Percentiles rank a stretch among this genome's conserved stretches.
phyloP scores from a whole-genome alignment of 139 green algal genomes.

The Gonium pectorale region DNA sequence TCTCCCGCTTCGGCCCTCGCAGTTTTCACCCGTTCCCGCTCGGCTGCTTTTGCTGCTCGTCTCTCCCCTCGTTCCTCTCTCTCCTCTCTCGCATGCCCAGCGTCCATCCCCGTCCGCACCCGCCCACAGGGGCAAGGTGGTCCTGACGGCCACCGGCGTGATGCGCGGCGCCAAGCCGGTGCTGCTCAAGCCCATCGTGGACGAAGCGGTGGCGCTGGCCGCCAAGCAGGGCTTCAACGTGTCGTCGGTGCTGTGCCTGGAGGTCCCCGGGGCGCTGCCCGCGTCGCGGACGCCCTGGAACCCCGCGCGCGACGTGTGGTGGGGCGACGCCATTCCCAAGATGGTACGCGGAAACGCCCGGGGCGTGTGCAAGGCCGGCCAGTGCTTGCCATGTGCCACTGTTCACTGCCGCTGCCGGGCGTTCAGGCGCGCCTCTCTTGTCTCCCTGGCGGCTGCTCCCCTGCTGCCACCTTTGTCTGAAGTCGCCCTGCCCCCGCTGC shows the following conservation, averaged over 20 bases:
- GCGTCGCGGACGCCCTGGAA: background rate
- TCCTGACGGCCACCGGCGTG: constrained; percentile 79
- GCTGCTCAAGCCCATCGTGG: constrained; percentile 77
- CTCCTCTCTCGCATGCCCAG: background rate
- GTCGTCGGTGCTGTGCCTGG: constrained; percentile 7
- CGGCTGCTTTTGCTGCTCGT: background rate
- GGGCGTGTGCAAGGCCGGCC: no score
- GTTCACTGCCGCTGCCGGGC: no score
- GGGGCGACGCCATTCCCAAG: constrained; percentile 48
- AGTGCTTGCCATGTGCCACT: no score
- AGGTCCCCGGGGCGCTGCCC: background rate
- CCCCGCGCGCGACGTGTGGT: constrained; percentile 86
- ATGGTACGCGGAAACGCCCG: no score
- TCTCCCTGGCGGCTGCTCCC: no score
- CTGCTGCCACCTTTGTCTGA: no score
- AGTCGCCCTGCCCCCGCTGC: no score
- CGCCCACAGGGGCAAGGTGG: constrained; percentile 64
- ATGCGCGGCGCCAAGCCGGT: constrained; percentile 79
- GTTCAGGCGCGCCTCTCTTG: no score
- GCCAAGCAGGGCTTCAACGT: background rate
- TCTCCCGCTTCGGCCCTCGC: no score
- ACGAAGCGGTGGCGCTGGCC: constrained; percentile 50
- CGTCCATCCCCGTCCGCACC: constrained; percentile 49
- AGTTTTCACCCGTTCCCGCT: background rate
- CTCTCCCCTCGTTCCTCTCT: background rate